Percentiles rank a stretch among this genome's conserved stretches.
Evolutionary conservation across 2,329 filamentous ascomycete genomes (phyloP).

Genomic region (Geosmithia putterillii): DNA sequence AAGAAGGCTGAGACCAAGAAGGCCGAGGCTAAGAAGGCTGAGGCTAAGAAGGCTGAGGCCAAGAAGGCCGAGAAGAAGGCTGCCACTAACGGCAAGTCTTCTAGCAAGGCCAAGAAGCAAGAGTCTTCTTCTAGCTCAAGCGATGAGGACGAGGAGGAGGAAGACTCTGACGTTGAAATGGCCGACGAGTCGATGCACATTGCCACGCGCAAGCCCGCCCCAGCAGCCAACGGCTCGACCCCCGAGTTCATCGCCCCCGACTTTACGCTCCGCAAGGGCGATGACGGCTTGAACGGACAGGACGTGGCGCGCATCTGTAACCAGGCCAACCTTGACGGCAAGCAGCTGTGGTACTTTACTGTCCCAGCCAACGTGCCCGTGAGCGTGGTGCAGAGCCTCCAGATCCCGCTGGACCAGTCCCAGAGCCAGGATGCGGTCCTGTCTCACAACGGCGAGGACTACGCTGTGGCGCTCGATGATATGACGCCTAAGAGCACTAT

Average conservation of each 20-base stretch:
- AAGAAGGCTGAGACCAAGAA: slow-evolving; percentile 4
- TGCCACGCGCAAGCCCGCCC: slow-evolving; percentile 14
- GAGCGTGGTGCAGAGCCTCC: slow-evolving; percentile 50
- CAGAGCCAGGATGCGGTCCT: slow-evolving; percentile 41
- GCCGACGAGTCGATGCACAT: slow-evolving; percentile 27
- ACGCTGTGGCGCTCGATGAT: slow-evolving; percentile 43
- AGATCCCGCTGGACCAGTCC: slow-evolving; percentile 44
- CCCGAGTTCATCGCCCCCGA: slow-evolving; percentile 35
- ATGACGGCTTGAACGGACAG: slow-evolving; percentile 23
- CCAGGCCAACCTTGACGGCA: slow-evolving; percentile 48
- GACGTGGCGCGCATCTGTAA: slow-evolving; percentile 43
- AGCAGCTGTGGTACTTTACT: slow-evolving; percentile 73
- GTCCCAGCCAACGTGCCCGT: slow-evolving; percentile 60
- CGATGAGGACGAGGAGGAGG: slow-evolving; percentile 14
- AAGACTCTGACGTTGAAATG: slow-evolving; percentile 9
- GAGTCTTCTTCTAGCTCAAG: slow-evolving; percentile 4
- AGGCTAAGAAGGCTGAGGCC: too few relatives aligned
- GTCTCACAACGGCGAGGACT: slow-evolving; percentile 51
- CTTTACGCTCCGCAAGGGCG: slow-evolving; percentile 38
- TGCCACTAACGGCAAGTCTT: not conserved
- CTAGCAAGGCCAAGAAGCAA: not conserved
- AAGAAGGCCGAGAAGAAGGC: not conserved
- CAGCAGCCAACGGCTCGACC: slow-evolving; percentile 22
- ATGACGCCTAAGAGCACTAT: slow-evolving; percentile 37
- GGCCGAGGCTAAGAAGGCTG: not conserved